Evolutionary conservation across 768 basidiomycete genomes (phyloP).

Genomic region (Leccinum sublutescens): DNA sequence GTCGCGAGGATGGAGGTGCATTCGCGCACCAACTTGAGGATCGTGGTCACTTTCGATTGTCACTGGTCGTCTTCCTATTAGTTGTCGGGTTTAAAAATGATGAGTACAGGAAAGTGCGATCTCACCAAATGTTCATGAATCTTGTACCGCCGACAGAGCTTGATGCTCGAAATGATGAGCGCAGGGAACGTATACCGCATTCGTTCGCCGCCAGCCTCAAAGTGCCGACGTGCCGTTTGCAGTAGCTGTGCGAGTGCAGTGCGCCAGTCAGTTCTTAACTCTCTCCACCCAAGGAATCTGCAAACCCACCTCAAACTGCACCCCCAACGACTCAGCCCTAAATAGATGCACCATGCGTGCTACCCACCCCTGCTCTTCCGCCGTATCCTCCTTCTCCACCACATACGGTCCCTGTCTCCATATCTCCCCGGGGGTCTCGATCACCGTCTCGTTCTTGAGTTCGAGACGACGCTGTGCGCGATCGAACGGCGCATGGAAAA

Average conservation of each 20-base stretch:
- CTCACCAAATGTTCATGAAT: conserved; percentile 66
- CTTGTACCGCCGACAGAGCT: conserved; percentile 86
- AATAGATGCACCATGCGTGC: conserved; percentile 75
- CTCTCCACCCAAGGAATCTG: background rate
- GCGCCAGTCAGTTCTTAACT: background rate
- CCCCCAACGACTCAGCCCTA: conserved; percentile 74
- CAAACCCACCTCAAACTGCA: conserved; percentile 77
- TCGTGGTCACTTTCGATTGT: too few relatives aligned
- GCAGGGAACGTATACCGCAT: conserved; percentile 38
- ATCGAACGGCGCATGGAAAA: conserved; percentile 90
- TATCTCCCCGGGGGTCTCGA: conserved; percentile 79
- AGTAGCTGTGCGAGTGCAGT: conserved; percentile 57
- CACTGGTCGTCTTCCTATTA: conserved; percentile 77
- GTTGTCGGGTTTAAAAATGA: background rate
- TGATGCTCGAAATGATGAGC: conserved; percentile 71
- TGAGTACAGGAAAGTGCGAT: background rate
- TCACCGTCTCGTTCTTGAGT: conserved; percentile 94
- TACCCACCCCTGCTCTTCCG: conserved; percentile 97
- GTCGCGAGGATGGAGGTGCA: too few relatives aligned
- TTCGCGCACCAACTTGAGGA: too few relatives aligned
- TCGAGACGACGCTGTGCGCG: conserved; percentile 92
- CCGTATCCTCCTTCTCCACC: conserved; percentile 84
- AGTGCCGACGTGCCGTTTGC: conserved; percentile 87
- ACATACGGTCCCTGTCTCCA: conserved; percentile 60
- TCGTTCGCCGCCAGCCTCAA: conserved; percentile 83